phyloP scores from a whole-genome alignment of 208 protist genomes.

The Leishmania arabica region DNA sequence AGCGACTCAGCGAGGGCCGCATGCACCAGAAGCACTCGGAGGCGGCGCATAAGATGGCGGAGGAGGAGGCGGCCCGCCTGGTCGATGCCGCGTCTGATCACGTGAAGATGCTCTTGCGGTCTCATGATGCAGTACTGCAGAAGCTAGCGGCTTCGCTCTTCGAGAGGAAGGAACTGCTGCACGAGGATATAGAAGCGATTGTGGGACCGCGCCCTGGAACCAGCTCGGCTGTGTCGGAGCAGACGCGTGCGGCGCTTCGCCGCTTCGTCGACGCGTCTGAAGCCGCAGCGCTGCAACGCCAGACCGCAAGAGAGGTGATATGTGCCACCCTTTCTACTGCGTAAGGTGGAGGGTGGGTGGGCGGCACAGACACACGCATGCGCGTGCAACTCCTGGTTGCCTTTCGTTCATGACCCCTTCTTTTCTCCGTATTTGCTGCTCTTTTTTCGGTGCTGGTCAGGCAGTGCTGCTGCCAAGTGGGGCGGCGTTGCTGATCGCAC shows the following conservation, averaged over 20 bases:
- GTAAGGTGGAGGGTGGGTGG: neutral
- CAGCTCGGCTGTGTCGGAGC: constrained; percentile 22
- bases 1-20: constrained; percentile 78
- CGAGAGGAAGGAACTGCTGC: constrained; percentile 72
- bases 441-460: neutral
- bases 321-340: constrained; percentile 7
- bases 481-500: neutral
- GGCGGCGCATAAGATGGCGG: constrained; percentile 50
- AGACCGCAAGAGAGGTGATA: constrained; percentile 28
- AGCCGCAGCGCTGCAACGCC: constrained; percentile 35
- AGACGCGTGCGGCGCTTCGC: constrained; percentile 52
- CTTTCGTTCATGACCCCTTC: neutral
- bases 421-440: neutral
- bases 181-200: constrained; percentile 68
- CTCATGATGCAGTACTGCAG: constrained; percentile 45
- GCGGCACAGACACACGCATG: neutral
- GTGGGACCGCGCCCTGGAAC: constrained; percentile 43
- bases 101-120: constrained; percentile 48
- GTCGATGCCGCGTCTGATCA: constrained; percentile 54
- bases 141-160: constrained; percentile 53
- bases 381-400: neutral
- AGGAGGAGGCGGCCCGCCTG: constrained; percentile 69
- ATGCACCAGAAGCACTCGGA: constrained; percentile 76
- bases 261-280: constrained; percentile 60
- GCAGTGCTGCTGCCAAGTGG: neutral